These are phyloP conservation scores for Mortierella sp. DNA, from an alignment of 371 early-diverging fungal species.

Conservation along the genomic window DNA sequence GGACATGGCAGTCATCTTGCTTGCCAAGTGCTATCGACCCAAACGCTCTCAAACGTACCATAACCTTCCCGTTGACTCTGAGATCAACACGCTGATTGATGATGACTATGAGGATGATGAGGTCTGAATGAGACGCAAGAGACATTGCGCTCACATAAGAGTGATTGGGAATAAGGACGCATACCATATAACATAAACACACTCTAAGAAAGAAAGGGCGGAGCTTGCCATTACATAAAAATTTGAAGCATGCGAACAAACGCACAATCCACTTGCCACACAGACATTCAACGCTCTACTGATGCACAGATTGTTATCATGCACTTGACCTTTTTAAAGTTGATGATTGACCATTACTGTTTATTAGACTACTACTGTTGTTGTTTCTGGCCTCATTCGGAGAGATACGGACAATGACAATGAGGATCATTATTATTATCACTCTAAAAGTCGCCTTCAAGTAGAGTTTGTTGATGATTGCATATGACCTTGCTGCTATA, in stretches of 20 bases:
- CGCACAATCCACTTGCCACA: neutral
- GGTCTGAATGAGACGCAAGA: conserved; percentile 3
- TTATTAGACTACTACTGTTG: too few species aligned
- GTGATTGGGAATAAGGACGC: neutral
- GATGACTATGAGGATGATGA: conserved; percentile 55
- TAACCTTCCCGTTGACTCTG: conserved; percentile 53
- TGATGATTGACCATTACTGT: too few species aligned
- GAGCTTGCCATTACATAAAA: neutral
- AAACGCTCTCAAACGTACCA: conserved; percentile 55
- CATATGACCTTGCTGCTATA: too few species aligned
- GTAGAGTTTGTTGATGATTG: too few species aligned
- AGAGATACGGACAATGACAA: neutral
- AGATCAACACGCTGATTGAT: conserved; percentile 55
- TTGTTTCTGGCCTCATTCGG: neutral
- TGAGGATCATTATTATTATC: neutral
- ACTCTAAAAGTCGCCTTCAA: too few species aligned
- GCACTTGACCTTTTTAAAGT: neutral
- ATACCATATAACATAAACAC: neutral
- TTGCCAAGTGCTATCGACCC: conserved; percentile 52
- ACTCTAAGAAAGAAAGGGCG: neutral
- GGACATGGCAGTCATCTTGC: conserved; percentile 50
- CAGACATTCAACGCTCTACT: neutral
- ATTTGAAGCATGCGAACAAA: neutral
- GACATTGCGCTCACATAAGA: neutral
- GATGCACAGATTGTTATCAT: neutral